Conservation (phyloP, 2,329 filamentous ascomycete genomes). For the Stachybotrys echinatus region DNA sequence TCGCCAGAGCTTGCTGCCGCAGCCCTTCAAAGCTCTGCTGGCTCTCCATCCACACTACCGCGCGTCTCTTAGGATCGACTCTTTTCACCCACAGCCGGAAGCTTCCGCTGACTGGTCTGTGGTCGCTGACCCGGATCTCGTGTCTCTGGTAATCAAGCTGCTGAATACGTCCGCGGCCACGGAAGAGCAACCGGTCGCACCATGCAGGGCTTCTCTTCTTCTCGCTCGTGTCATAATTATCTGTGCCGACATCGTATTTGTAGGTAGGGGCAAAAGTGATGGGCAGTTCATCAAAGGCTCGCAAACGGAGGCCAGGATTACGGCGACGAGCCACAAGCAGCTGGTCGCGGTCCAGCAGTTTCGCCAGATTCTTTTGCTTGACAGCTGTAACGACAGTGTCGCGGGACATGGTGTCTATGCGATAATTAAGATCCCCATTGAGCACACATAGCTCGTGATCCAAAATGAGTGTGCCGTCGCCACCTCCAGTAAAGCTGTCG, state of each 20-base stretch:
- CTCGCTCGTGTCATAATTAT: slow-evolving; percentile 89
- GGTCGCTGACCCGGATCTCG: slow-evolving; percentile 86
- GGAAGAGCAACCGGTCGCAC: slow-evolving; percentile 91
- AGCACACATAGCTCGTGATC: slow-evolving; percentile 97
- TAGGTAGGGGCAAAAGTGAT: slow-evolving; percentile 95
- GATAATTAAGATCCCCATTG: slow-evolving; percentile 96
- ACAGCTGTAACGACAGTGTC: slow-evolving; percentile 87
- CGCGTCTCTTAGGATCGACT: slow-evolving; percentile 63
- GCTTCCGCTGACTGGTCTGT: slow-evolving; percentile 81
- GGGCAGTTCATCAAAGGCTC: slow-evolving; percentile 83
- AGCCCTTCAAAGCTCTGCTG: slow-evolving; percentile 70
- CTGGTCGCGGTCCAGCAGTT: slow-evolving; percentile 90
- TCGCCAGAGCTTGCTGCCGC: slow-evolving; percentile 60
- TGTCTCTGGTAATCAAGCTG: slow-evolving; percentile 85
- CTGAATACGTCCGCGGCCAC: slow-evolving; percentile 74
- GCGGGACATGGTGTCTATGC: slow-evolving; percentile 94
- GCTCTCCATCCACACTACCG: slow-evolving; percentile 64
- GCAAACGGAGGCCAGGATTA: slow-evolving; percentile 83
- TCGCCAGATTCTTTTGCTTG: slow-evolving; percentile 71
- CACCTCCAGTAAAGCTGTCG: slow-evolving; percentile 83
- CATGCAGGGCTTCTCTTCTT: slow-evolving; percentile 92
- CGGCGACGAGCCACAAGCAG: slow-evolving; percentile 82
- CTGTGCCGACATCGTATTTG: slow-evolving; percentile 95
- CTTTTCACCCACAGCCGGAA: slow-evolving; percentile 84
- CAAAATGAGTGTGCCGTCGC: slow-evolving; percentile 88